phyloP scores from a whole-genome alignment of 1,284 basidiomycete species.

The Cutaneotrichosporon curvatum region DNA sequence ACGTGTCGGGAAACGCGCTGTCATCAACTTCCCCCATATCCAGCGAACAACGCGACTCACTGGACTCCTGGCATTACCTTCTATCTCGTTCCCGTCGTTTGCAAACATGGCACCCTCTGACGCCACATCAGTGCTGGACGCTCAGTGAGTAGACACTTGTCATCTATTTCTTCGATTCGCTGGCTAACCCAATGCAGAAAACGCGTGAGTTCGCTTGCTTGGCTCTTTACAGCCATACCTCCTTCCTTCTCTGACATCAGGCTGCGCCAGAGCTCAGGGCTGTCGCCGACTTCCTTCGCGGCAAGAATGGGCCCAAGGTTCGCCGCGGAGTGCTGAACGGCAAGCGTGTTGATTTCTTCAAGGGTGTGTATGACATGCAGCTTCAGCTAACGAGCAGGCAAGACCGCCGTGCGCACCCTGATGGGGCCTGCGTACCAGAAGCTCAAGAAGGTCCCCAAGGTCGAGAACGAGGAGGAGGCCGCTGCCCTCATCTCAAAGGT shows the following conservation, averaged over 20 bases:
- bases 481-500: conserved; percentile 60
- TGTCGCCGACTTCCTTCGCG: conserved; percentile 76
- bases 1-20: too few species aligned
- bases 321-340: conserved; percentile 85
- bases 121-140: conserved; percentile 15
- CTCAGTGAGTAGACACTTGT: conserved; percentile 10
- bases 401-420: conserved; percentile 83
- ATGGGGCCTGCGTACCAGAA: conserved; percentile 86
- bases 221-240: not conserved
- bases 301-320: conserved; percentile 79
- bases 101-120: conserved; percentile 13
- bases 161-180: too few species aligned
- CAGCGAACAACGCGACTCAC: too few species aligned
- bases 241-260: too few species aligned
- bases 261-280: conserved; percentile 69
- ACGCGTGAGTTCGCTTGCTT: conserved; percentile 6
- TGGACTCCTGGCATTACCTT: too few species aligned
- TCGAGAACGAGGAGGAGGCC: conserved; percentile 73
- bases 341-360: conserved; percentile 96
- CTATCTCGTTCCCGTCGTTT: too few species aligned
- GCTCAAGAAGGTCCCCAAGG: conserved; percentile 71
- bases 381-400: conserved; percentile 54
- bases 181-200: conserved; percentile 11
- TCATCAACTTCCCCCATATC: too few species aligned
- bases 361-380: conserved; percentile 56